These are phyloP conservation scores for Ochromonas danica DNA, from an alignment of 108 stramenopile genomes.

Conservation along the genomic window DNA sequence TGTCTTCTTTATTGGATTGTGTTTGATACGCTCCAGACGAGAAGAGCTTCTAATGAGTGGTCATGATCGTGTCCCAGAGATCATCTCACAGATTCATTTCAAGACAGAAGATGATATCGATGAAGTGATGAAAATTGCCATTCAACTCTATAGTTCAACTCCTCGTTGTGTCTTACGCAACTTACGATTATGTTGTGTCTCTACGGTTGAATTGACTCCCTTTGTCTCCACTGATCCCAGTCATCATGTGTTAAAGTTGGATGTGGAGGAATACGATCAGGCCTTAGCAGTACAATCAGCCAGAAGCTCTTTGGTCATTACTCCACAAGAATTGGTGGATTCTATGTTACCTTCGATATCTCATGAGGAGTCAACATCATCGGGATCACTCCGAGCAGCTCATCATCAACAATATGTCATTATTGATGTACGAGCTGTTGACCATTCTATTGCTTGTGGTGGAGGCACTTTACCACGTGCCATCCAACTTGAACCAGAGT, in stretches of 20 bases:
- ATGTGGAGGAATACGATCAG: not conserved
- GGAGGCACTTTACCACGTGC: slow-evolving; percentile 23
- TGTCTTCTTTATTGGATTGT: slow-evolving; percentile 26
- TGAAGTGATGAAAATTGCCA: not conserved
- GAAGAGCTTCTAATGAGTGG: slow-evolving; percentile 8
- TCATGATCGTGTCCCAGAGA: not conserved
- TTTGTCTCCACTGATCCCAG: not conserved
- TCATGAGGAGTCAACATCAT: not conserved
- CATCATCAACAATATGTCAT: slow-evolving; percentile 31
- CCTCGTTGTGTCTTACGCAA: slow-evolving; percentile 32
- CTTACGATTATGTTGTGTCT: slow-evolving; percentile 29
- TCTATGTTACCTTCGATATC: not conserved
- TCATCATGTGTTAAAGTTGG: not conserved
- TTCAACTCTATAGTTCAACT: slow-evolving; percentile 19
- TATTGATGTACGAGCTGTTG: slow-evolving; percentile 6
- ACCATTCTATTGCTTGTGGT: not conserved
- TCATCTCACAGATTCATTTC: slow-evolving; percentile 21
- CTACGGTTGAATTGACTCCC: slow-evolving; percentile 20
- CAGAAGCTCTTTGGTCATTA: not conserved
- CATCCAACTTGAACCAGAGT: slow-evolving; percentile 33
- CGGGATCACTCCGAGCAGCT: not conserved
- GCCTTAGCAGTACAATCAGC: not conserved
- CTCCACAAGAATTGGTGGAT: slow-evolving; percentile 2
- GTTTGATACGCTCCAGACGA: not conserved
- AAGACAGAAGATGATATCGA: slow-evolving; percentile 32